A percentile compares a stretch with the other conserved stretches of the same genome.
Evolutionary conservation across 805 yeast species (phyloP).

Genomic region (Ogataea pini): DNA sequence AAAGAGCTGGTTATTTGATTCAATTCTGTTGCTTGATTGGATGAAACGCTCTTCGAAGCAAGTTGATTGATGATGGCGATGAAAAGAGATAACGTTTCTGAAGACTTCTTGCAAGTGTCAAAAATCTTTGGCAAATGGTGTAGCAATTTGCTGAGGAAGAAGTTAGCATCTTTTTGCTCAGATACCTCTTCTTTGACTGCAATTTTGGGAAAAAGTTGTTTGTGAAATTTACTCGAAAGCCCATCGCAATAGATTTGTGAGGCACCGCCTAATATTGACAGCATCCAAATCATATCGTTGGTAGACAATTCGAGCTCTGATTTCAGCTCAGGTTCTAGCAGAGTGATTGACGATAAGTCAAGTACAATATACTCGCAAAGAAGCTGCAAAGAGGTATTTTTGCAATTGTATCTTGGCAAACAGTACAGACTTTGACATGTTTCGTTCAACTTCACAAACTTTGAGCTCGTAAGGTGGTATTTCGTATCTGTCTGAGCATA

Average conservation of each 20-base stretch:
- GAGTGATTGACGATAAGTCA: conserved; percentile 43
- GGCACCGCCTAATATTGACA: conserved; percentile 45
- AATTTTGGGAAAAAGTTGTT: conserved; percentile 20
- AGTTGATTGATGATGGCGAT: conserved; percentile 17
- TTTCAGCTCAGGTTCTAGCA: conserved; percentile 36
- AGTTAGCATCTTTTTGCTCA: conserved; percentile 18
- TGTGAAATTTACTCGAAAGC: conserved; percentile 19
- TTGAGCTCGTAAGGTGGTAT: conserved; percentile 17
- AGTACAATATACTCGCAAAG: conserved; percentile 43
- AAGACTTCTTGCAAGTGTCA: conserved; percentile 15
- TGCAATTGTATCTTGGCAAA: conserved; percentile 34
- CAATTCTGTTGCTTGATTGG: conserved; percentile 18
- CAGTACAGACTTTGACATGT: conserved; percentile 39
- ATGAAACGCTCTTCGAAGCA: conserved; percentile 15
- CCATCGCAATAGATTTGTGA: conserved; percentile 33
- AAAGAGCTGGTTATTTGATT: conserved; percentile 14
- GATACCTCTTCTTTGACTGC: conserved; percentile 11
- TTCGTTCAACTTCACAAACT: conserved; percentile 20
- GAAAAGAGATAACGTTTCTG: conserved; percentile 13
- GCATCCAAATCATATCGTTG: conserved; percentile 35
- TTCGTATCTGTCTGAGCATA: conserved; percentile 17
- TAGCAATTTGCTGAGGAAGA: conserved; percentile 20
- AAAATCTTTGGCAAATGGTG: conserved; percentile 22
- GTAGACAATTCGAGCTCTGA: conserved; percentile 24
- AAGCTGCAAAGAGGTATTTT: conserved; percentile 38